Evolutionary conservation across 345 rosid genomes (phyloP), one percentile per base, ranked within the genome.

Genomic region (Salix suchowensis): DNA sequence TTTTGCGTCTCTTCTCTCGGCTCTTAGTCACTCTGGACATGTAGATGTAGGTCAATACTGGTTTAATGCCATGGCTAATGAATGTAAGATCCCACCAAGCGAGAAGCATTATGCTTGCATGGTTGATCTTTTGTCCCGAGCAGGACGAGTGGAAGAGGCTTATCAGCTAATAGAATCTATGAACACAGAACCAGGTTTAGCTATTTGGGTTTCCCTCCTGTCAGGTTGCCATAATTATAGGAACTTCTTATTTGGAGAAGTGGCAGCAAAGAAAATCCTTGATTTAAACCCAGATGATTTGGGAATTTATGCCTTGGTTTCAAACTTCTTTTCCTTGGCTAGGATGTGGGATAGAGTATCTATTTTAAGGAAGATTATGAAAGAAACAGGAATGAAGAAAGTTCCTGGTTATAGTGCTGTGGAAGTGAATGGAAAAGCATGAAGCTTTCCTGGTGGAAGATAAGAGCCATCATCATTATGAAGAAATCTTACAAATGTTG

Each of bases 201-300:
- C 91, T 44, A 78, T 87, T 23, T 93, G 93, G 98, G 98, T 82
- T 68, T 86, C 98, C 67, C 93, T 93, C 76, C 85, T 91, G 64
- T 91, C 98, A 9, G 98, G 97, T 74, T 91, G 98, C 80, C 79
- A 79, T 62, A 93, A 81, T 55, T 86, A 84, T 54, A 79, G 88
- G 81, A 87, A 87, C 37, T 71, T 83, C 19, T 72, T 69, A 6
- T 81, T 87, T 60, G 97, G 98, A 28, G 89, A 90, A 65, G 82
- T 82, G 40, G 94, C 88, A 11, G 92, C 92, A 48, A 79, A 82
- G 76, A 89, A 86, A 83, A 81, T 91, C 68, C 89, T 93, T 0
- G 74, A 87, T 78, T 69, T 84, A 68, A 87, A 82, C 78, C 90
- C 92, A 1, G 91, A 86, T 72, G 91, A 82, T 68, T 71, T 74